Conservation (phyloP, 352 stramenopile species). For the Phytophthora pistaciae region DNA sequence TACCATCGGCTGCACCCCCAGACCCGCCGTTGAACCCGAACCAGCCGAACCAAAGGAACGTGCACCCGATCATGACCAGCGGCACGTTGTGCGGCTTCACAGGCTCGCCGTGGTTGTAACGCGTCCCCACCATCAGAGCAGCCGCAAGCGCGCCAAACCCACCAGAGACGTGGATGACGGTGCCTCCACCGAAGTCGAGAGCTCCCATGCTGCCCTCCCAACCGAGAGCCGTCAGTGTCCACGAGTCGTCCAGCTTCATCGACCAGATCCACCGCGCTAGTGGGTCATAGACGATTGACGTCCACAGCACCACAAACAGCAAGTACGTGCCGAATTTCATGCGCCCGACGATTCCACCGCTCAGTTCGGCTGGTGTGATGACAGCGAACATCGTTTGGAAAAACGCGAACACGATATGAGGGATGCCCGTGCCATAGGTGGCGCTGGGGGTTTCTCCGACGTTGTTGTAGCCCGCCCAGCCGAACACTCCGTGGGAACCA, state of each 20-base stretch:
- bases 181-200: constrained; percentile 83
- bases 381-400: constrained; percentile 86
- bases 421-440: constrained; percentile 68
- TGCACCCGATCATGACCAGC: constrained; percentile 76
- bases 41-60: constrained; percentile 82
- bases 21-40: constrained; percentile 84
- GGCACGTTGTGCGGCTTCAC: constrained; percentile 84
- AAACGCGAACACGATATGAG: constrained; percentile 74
- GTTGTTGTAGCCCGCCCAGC: constrained; percentile 65
- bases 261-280: constrained; percentile 86
- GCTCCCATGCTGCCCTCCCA: constrained; percentile 73
- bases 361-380: constrained; percentile 78
- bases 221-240: constrained; percentile 42
- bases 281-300: constrained; percentile 81
- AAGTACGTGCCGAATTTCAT: constrained; percentile 84
- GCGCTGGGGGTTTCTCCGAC: constrained; percentile 44
- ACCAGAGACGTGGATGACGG: constrained; percentile 80
- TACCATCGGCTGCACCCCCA: constrained; percentile 55
- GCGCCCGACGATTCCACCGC: constrained; percentile 77
- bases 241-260: constrained; percentile 58
- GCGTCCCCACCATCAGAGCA: constrained; percentile 67
- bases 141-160: constrained; percentile 75
- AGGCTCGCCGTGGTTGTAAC: constrained; percentile 71
- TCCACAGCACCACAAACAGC: constrained; percentile 81
- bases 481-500: constrained; percentile 58